Base-by-base conservation (phyloP, 257 asterid genomes). In the Oldenlandia corymbosa region DNA sequence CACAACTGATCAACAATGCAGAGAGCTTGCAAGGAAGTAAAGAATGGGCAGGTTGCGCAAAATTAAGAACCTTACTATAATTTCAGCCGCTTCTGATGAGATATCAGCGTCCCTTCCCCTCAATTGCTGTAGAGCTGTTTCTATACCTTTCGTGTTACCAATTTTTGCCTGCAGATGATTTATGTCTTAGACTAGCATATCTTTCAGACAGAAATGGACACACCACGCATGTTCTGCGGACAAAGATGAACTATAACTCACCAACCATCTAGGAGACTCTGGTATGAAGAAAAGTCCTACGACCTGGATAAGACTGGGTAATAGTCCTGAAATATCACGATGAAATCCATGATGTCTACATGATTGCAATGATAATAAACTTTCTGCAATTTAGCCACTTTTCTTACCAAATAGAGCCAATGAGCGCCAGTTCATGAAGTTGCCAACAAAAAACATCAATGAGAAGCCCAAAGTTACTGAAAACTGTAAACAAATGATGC, bases 101-200 rank as follows among this genome's bases (percentile, higher is more conserved):
- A 77, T 46, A 53, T 77, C 82, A 57, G 58, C 49, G 16, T 58
- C 42, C 31, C 62, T 69, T 34, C 79, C 82, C 71, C 82, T 69
- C 68, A 77, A 63, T 47, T 42, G 60, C 51, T 32, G 3, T 51
- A 77, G 65, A 57, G 75, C 51, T 42, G 56, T 46, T 57, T 69
- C 79, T 56, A 66, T 65, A 12, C 50, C 66, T 58, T 65, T 51
- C 42, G 46, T 65, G 23, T 11, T 51, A 24, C 82, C 76, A 13
- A 47, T 61, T 47, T 61, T 73, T 47, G 82, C 79, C 79, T 77
- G 61, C 23, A 48, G 27, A 37, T 13, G 5, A 2, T 2, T 27
- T 26, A 37, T 4, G 28, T 9, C 51, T 62, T 32, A 62, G 66
- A 39, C n/a, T 18, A 27, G 11, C 55, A n/a, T 43, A 62, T 30